phyloP scores from a whole-genome alignment of 2,329 filamentous ascomycete genomes.

The Phyllosticta capitalensis region DNA sequence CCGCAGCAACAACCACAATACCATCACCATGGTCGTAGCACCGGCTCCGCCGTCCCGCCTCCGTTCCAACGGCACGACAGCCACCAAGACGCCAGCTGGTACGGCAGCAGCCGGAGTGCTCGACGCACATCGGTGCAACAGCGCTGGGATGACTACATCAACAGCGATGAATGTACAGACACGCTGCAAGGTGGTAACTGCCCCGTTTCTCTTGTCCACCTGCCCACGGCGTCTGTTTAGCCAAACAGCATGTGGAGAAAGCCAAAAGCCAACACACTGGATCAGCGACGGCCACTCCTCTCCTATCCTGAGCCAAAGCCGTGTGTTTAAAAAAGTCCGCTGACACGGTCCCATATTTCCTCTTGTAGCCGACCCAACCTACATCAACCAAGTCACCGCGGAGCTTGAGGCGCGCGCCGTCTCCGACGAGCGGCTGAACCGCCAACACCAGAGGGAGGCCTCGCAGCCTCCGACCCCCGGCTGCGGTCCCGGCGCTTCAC shows the following conservation, averaged over 20 bases:
- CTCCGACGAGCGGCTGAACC: conserved; percentile 4
- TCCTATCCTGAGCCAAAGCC: neutral
- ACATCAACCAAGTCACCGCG: conserved; percentile 6
- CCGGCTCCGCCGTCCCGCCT: neutral
- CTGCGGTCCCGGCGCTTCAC: neutral
- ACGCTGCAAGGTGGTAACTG: conserved; percentile 6
- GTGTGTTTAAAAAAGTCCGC: neutral
- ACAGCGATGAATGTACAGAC: conserved; percentile 6
- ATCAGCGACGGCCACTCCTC: neutral
- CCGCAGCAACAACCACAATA: neutral
- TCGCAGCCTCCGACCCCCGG: neutral
- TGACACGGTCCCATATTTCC: neutral
- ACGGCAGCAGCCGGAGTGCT: neutral
- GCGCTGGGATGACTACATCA: conserved; percentile 10
- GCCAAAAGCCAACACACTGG: neutral
- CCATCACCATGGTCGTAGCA: neutral
- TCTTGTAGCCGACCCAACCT: neutral
- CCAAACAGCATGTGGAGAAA: neutral
- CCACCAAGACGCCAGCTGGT: neutral
- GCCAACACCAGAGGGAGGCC: neutral
- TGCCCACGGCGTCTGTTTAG: neutral
- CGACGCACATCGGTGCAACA: conserved; percentile 3
- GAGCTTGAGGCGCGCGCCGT: conserved; percentile 5
- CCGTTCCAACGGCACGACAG: neutral
- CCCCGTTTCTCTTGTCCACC: neutral